Base-by-base conservation (phyloP, 2,329 filamentous ascomycete genomes). In the Colletotrichum trifolii region DNA sequence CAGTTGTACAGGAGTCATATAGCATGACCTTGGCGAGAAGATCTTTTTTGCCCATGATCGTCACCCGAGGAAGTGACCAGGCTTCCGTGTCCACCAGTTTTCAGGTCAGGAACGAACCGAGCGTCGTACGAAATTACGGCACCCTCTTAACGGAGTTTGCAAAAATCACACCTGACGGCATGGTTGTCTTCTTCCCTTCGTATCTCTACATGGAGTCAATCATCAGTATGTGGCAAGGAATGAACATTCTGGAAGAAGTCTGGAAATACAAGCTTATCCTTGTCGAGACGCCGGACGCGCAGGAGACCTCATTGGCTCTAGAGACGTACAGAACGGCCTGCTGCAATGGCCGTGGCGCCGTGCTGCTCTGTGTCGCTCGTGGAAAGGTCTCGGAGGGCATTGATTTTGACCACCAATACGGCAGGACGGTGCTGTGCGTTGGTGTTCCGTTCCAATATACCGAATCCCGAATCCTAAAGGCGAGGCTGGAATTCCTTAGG, bases 171-270 rank as follows among this genome's bases (percentile, higher is more conserved):
- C 96, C 96, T 0, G 96, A 99, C 73, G 96, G 96, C 38, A 90
- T 99, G 77, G 96, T 99, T n/a, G 96, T 99, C 43, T 99, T 99
- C 83, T 99, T 99, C 76, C 96, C 96, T 0, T 97, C 94, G 0
- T 99, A 99, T 73, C 86, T 99, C 2, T 99, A 99, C 81, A 98
- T 99, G 96, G 96, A 99, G 76, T 96, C 91, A 56, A 98, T 98
- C 75, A 97, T 99, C 76, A 95, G 91, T 76, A 97, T 97, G 89
- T 99, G 96, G 96, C 96, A 99, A 77, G 94, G 93, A 60, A 98
- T 98, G 94, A 94, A 94, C 34, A 97, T 98, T 68, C 83, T 99
- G 40, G 96, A 99, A 78, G 92, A 96, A 75, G 94, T 99, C 38
- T 99, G 96, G 96, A 97, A 97, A 78, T 97, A 97, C 83, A 99